Evolutionary conservation across 495 filamentous ascomycete genomes (phyloP).

Genomic region (Jackrogersella minutella): DNA sequence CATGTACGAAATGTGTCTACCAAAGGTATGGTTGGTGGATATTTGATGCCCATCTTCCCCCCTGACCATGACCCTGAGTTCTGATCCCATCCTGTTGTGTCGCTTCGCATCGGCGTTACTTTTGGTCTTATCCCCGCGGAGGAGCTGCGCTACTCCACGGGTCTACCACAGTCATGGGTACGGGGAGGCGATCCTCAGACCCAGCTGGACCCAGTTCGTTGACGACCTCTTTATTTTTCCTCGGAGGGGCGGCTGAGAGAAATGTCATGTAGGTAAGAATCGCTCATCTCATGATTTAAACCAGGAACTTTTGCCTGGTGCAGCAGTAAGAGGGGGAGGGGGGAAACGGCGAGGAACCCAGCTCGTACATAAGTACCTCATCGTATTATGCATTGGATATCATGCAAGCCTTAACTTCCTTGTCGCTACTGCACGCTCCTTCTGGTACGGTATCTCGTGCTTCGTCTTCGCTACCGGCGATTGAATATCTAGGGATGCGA

Average conservation of each 20-base stretch:
- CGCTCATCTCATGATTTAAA: neutral
- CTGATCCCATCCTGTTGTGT: conserved; percentile 2
- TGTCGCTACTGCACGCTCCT: neutral
- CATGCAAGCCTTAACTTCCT: conserved; percentile 1
- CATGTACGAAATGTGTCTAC: conserved; percentile 4
- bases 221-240: neutral
- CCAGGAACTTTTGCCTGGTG: neutral
- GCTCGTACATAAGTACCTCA: conserved; percentile 7
- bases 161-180: neutral
- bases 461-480: conserved; percentile 23
- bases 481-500: neutral
- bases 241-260: neutral
- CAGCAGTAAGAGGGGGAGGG: neutral
- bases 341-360: neutral
- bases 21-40: conserved; percentile 3
- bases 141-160: neutral
- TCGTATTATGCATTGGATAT: neutral
- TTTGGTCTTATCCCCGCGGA: conserved; percentile 4
- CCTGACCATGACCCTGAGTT: neutral
- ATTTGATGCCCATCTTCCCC: neutral
- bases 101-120: conserved; percentile 25
- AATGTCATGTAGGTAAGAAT: no score
- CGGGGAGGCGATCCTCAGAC: neutral
- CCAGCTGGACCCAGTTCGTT: no score
- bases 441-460: neutral